Base-by-base conservation (phyloP, 2,329 filamentous ascomycete species). In the Ilyonectria destructans region DNA sequence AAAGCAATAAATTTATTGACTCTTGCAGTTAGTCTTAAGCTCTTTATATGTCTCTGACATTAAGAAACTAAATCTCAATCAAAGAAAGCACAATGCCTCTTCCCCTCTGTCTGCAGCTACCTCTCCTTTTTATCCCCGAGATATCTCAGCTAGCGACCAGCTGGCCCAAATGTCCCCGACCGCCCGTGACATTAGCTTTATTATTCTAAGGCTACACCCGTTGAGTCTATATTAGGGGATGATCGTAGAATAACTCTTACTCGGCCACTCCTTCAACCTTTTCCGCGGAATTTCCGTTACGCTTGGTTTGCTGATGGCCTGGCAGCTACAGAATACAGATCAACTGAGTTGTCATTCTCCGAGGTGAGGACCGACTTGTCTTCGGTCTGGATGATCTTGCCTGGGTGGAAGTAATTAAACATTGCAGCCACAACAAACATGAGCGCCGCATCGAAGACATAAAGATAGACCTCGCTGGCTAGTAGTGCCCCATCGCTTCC, bases 381-480 rank as follows among this genome's bases (percentile, higher is more conserved):
- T 21, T 45, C 21, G 37, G 9, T 43, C 37, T 43, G 37, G 23
- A 62, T 56, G 19, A 62, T 62, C 21, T 10, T 62, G 8, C 49
- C 37, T 23, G 60, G 60, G 26, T 63, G 43, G 52, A 49, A 63
- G 9, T 19, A 17, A 31, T 58, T 63, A 17, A 70, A 62, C 17
- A 73, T 69, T 26, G 68, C 21, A 1, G 60, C 52, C 62, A 75
- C 69, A 26, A 67, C 51, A 21, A 74, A 35, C 78, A 82, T 81
- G 12, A 79, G 69, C 3, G 75, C 15, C 8, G 78, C 76, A 61
- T 82, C 80, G 23, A 82, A 78, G 15, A 80, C 52, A 45, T 80
- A 81, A 4, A 80, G 58, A 26, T 73, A 76, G 10, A 62, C 71
- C 68, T 81, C 80, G 37, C 78, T 76, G 13, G 60, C 57, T 15